phyloP scores from a whole-genome alignment of 2,329 filamentous ascomycete species.

The Didymella lethalis region DNA sequence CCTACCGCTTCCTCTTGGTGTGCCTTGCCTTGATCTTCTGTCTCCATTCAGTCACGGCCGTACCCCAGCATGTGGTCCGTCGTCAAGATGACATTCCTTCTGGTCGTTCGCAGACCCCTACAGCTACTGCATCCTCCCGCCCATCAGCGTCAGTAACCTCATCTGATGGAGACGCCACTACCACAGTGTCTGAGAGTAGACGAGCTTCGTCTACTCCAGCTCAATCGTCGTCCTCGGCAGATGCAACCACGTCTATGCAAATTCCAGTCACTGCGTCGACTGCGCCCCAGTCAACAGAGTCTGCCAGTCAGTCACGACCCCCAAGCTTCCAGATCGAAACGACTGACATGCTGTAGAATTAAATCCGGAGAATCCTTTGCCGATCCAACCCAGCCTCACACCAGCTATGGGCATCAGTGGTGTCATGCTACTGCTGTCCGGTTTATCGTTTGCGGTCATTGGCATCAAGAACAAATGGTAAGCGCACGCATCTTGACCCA shows the following conservation, averaged over 20 bases:
- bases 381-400: slow-evolving; percentile 76
- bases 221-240: slow-evolving; percentile 24
- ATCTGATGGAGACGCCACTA: slow-evolving; percentile 20
- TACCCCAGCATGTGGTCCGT: slow-evolving; percentile 33
- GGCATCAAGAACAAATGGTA: slow-evolving; percentile 81
- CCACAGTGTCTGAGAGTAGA: slow-evolving; percentile 24
- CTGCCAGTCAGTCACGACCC: slow-evolving; percentile 29
- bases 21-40: slow-evolving; percentile 40
- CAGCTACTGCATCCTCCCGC: slow-evolving; percentile 24
- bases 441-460: slow-evolving; percentile 74
- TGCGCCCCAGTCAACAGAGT: slow-evolving; percentile 29
- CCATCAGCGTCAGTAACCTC: slow-evolving; percentile 29
- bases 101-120: slow-evolving; percentile 24
- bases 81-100: slow-evolving; percentile 42
- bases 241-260: slow-evolving; percentile 21
- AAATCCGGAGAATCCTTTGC: slow-evolving; percentile 58
- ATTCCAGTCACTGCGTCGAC: slow-evolving; percentile 28
- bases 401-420: slow-evolving; percentile 83
- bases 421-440: slow-evolving; percentile 75
- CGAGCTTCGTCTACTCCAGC: slow-evolving; percentile 25
- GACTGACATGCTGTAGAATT: slow-evolving; percentile 15
- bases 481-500: neutral
- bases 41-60: slow-evolving; percentile 34
- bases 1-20: slow-evolving; percentile 35
- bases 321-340: neutral